Conservation (phyloP, 2,329 filamentous ascomycete genomes). For the Fusarium xylarioides region DNA sequence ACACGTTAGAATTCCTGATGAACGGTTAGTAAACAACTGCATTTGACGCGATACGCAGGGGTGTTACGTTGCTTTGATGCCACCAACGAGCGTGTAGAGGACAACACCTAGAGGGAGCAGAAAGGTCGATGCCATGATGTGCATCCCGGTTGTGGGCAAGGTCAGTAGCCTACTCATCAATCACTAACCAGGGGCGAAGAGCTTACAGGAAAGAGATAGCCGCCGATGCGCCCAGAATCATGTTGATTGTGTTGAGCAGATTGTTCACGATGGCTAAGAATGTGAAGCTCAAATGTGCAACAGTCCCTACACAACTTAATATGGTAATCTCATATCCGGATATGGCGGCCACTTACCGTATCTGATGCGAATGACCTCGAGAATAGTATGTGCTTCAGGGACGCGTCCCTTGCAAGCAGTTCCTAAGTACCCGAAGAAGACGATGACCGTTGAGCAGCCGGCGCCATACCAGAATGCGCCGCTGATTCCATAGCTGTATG, state of each 20-base stretch:
- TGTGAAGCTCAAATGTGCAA: neutral
- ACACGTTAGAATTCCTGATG: neutral
- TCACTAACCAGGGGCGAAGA: no score
- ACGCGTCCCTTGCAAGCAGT: neutral
- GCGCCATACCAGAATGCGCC: neutral
- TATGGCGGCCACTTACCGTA: neutral
- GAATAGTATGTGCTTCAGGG: neutral
- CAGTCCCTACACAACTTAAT: neutral
- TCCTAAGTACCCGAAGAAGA: neutral
- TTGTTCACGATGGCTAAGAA: neutral
- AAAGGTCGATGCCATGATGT: neutral
- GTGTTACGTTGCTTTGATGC: neutral
- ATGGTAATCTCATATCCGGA: neutral
- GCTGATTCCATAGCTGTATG: neutral
- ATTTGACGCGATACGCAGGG: rapidly evolving
- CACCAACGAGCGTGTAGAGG: neutral
- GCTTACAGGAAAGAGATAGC: neutral
- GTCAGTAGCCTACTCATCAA: no score
- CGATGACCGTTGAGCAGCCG: neutral
- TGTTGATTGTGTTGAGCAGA: neutral
- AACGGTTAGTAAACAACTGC: neutral
- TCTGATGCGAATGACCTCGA: neutral
- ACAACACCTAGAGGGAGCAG: neutral
- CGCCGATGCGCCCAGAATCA: neutral
- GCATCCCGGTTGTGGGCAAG: rapidly evolving